phyloP scores from a whole-genome alignment of 768 basidiomycete species.

The Tricholoma saponaceum region DNA sequence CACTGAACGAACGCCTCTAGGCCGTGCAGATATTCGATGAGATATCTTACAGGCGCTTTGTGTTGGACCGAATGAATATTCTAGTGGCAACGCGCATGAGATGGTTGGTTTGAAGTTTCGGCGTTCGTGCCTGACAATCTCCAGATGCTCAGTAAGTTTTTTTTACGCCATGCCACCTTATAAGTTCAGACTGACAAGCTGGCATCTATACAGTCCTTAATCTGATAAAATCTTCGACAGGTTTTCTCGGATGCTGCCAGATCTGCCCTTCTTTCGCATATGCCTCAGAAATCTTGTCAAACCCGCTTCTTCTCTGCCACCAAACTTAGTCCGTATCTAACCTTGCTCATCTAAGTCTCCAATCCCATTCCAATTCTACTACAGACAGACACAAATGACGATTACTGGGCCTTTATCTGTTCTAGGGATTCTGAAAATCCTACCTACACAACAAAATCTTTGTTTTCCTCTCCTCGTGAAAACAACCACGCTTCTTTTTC shows the following conservation, averaged over 20 bases:
- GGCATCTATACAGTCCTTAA: constrained; percentile 49
- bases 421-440: constrained; percentile 94
- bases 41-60: constrained; percentile 85
- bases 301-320: constrained; percentile 95
- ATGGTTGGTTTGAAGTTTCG: no score
- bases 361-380: constrained; percentile 73
- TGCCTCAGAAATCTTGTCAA: constrained; percentile 88
- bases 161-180: no score
- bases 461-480: no score
- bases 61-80: constrained; percentile 98
- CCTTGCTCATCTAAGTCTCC: constrained; percentile 82
- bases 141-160: no score
- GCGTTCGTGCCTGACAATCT: no score
- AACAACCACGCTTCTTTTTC: no score
- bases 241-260: no score
- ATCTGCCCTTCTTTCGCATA: no score
- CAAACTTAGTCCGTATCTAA: constrained; percentile 88
- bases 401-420: constrained; percentile 45
- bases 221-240: no score
- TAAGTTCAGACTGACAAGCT: constrained; percentile 6
- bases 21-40: constrained; percentile 95
- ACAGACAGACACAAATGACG: constrained; percentile 37
- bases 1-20: constrained; percentile 23
- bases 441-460: constrained; percentile 89
- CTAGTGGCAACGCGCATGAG: no score